phyloP scores from a whole-genome alignment of 305 asterid genomes.

The Nicotiana rustica region DNA sequence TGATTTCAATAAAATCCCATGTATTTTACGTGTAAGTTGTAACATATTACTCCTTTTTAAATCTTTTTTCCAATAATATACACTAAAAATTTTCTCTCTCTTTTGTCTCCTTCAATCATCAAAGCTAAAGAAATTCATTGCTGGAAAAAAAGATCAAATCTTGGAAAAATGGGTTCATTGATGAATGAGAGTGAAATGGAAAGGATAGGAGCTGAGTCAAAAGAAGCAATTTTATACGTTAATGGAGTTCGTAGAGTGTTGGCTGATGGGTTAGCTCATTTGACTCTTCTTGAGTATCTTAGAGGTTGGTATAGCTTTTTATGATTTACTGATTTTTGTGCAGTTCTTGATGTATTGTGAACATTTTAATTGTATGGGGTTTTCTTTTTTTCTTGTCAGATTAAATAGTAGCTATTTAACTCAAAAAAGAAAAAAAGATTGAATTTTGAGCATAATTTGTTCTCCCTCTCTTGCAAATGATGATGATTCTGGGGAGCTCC shows the following conservation, averaged over 20 bases:
- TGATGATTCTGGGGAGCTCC: too few species aligned
- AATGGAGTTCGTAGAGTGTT: constrained; percentile 89
- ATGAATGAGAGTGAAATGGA: constrained; percentile 50
- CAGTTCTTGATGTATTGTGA: not conserved
- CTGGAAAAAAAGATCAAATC: not conserved
- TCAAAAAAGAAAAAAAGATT: too few species aligned
- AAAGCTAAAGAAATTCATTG: not conserved
- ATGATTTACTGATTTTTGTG: not conserved
- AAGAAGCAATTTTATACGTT: constrained; percentile 78
- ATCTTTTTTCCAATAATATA: not conserved
- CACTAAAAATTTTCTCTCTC: not conserved
- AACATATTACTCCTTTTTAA: not conserved
- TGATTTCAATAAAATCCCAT: not conserved
- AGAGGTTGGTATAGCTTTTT: constrained; percentile 56
- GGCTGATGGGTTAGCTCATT: constrained; percentile 89
- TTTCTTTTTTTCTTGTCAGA: not conserved
- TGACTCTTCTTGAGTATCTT: constrained; percentile 93
- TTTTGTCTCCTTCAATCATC: not conserved
- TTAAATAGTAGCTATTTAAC: too few species aligned
- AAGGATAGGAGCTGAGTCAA: constrained; percentile 45
- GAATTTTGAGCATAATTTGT: not conserved
- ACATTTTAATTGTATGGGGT: not conserved
- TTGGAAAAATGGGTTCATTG: constrained; percentile 67
- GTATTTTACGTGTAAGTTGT: not conserved
- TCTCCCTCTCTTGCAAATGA: too few species aligned